Conservation (phyloP, 2,329 filamentous ascomycete species). For the Hymenotorrendiella dingleyae region DNA sequence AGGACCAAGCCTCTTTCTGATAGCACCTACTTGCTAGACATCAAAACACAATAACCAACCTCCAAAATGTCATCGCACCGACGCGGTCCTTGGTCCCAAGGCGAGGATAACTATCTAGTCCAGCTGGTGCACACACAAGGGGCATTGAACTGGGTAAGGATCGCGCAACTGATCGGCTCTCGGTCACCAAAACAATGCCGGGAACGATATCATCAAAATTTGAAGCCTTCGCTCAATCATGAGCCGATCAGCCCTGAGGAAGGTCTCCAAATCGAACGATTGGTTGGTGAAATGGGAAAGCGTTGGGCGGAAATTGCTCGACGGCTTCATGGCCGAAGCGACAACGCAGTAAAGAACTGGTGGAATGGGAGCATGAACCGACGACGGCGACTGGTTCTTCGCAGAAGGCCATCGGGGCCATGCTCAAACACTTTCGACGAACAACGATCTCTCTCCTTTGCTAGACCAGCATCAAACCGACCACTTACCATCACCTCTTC, state of each 20-base stretch:
- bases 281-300: slow-evolving; percentile 75
- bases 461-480: slow-evolving; percentile 17
- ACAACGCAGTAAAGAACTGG: slow-evolving; percentile 97
- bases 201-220: slow-evolving; percentile 89
- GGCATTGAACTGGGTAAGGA: slow-evolving; percentile 83
- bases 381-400: slow-evolving; percentile 39
- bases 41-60: too few species aligned
- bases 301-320: slow-evolving; percentile 92
- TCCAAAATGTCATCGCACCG: slow-evolving; percentile 42
- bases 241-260: slow-evolving; percentile 67
- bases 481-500: slow-evolving; percentile 18
- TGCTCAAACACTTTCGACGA: slow-evolving; percentile 26
- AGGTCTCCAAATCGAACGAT: slow-evolving; percentile 65
- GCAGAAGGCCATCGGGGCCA: slow-evolving; percentile 24
- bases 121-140: slow-evolving; percentile 66
- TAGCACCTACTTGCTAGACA: too few species aligned
- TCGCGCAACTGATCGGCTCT: slow-evolving; percentile 67
- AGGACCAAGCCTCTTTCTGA: too few species aligned
- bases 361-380: slow-evolving; percentile 93
- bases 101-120: slow-evolving; percentile 67
- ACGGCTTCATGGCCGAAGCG: slow-evolving; percentile 74
- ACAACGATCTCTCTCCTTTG: slow-evolving; percentile 29
- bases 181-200: slow-evolving; percentile 91
- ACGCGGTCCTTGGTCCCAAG: slow-evolving; percentile 77
- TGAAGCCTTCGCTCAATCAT: slow-evolving; percentile 71